Percentiles rank a stretch among this genome's conserved stretches.
Evolutionary conservation across 2,329 filamentous ascomycete species (phyloP).

Genomic region (Fulvia fulva): DNA sequence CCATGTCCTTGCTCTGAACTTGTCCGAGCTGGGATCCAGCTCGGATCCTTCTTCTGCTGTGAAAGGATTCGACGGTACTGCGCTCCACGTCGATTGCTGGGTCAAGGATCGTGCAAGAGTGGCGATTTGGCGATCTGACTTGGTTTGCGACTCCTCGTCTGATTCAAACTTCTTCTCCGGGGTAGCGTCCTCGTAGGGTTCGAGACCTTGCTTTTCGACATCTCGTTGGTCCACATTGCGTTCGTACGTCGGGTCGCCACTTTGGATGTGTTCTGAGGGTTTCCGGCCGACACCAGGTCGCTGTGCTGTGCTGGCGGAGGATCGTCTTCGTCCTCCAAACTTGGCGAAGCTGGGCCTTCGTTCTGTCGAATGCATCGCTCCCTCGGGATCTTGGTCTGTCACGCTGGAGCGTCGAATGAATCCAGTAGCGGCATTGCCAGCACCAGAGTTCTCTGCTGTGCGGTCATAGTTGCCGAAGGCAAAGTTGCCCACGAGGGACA

Average conservation of each 20-base stretch:
- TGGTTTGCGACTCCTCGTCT: slow-evolving; percentile 15
- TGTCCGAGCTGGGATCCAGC: slow-evolving; percentile 44
- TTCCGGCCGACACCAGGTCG: slow-evolving; percentile 3
- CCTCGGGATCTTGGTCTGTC: slow-evolving; percentile 20
- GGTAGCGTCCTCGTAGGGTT: slow-evolving; percentile 19
- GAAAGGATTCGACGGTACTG: slow-evolving; percentile 38
- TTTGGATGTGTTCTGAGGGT: slow-evolving; percentile 1
- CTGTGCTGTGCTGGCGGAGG: slow-evolving; percentile 6
- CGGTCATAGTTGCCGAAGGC: slow-evolving; percentile 40
- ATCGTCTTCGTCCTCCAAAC: slow-evolving; percentile 7
- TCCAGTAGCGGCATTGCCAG: slow-evolving; percentile 32
- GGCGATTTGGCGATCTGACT: slow-evolving; percentile 40
- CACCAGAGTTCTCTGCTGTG: slow-evolving; percentile 36
- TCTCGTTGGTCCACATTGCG: slow-evolving; percentile 14
- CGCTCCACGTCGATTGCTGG: slow-evolving; percentile 36
- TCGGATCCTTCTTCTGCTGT: slow-evolving; percentile 39
- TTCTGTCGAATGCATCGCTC: slow-evolving; percentile 11
- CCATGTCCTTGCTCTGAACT: slow-evolving; percentile 49
- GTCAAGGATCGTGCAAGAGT: slow-evolving; percentile 43
- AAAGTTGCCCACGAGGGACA: slow-evolving; percentile 45
- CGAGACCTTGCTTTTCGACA: slow-evolving; percentile 24
- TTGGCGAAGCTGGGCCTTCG: slow-evolving; percentile 14
- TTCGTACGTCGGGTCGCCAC: slow-evolving; percentile 4
- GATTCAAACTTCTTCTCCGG: slow-evolving; percentile 20
- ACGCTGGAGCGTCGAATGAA: slow-evolving; percentile 23